Evolutionary conservation across 2,329 filamentous ascomycete species (phyloP), one percentile per base, ranked within the genome.

Genomic region (Clathrospora elynae): DNA sequence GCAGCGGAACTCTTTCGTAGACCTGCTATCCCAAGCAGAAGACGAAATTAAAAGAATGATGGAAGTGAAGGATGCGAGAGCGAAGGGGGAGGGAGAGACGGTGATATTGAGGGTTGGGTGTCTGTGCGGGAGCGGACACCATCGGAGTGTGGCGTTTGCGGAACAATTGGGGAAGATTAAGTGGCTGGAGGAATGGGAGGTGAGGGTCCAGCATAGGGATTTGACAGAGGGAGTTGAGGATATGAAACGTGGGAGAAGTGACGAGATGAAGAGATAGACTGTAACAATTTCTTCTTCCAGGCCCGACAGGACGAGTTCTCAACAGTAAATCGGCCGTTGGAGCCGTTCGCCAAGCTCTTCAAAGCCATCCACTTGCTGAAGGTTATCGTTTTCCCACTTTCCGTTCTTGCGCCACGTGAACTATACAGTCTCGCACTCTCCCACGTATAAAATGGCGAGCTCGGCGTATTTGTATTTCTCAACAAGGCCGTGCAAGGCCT

Each of bases 91-190:
- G 8, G 35, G 16, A 0, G 36, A 42, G 7, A 17, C 11, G 1
- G 42, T 24, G 6, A 14, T 38, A 12, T 24, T 49, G 14, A 28
- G 33, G 10, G 42, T 49, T 3, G 46, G 42, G 2, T 49, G 42
- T 41, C 6, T 46, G 0, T 49, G 46, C 11, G 42, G 46, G 1
- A 49, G 46, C 4, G 42, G 42, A 10, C 42, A 49, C 35, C 42
- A 49, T 28, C 34, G 46, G 12, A 49, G 46, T 20, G 36, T 46
- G 16, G 46, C 46, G 8, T 42, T 49, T 36, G 46, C 42, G 16
- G 46, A 49, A 29, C 37, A 41, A 5, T 17, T 49, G 42, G 36
- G 30, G 3, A 45, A 49, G 6, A 33, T 49, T 13, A n/a, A 29
- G 35, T 26, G 41, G 46, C 18, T 25, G 12, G 36, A 12, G 7